These are phyloP conservation scores for Penicillium nordicum DNA, from an alignment of 2,329 filamentous ascomycete genomes.

Conservation along the genomic window DNA sequence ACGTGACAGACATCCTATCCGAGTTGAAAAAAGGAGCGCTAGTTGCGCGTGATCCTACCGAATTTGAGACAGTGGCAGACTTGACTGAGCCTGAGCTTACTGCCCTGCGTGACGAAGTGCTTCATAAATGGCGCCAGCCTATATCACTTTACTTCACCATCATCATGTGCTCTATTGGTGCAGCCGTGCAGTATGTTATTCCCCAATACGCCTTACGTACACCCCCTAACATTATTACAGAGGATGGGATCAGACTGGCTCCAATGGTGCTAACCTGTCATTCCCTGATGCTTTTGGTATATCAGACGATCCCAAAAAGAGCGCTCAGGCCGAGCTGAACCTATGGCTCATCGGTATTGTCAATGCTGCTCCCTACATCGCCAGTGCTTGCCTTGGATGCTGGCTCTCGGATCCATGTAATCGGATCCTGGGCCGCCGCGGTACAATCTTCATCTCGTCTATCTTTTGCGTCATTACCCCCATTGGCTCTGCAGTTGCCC, in stretches of 20 bases:
- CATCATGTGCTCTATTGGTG: constrained; percentile 51
- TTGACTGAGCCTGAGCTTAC: constrained; percentile 44
- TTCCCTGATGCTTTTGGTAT: constrained; percentile 50
- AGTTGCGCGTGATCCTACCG: constrained; percentile 48
- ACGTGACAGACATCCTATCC: constrained; percentile 40
- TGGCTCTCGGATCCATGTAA: constrained; percentile 67
- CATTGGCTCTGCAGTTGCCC: constrained; percentile 61
- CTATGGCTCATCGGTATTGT: constrained; percentile 64
- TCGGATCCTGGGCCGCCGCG: constrained; percentile 56
- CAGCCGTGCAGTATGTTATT: constrained; percentile 48
- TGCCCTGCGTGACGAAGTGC: constrained; percentile 45
- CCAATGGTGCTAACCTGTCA: constrained; percentile 48
- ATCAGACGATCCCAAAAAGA: constrained; percentile 28
- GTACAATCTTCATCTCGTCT: constrained; percentile 62
- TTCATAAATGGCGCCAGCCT: constrained; percentile 52
- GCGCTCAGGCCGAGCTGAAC: constrained; percentile 39
- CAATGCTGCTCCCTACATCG: constrained; percentile 58
- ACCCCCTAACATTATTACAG: constrained; percentile 10
- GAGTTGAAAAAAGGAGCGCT: constrained; percentile 49
- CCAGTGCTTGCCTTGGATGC: constrained; percentile 54
- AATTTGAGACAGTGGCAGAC: constrained; percentile 44
- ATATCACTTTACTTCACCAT: constrained; percentile 49
- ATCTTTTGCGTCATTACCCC: constrained; percentile 65
- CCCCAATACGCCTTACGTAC: neutral
- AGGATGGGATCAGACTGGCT: constrained; percentile 36